Evolutionary conservation across 2,329 filamentous ascomycete species (phyloP), one percentile per base, ranked within the genome.

Genomic region (Eutypa lata): DNA sequence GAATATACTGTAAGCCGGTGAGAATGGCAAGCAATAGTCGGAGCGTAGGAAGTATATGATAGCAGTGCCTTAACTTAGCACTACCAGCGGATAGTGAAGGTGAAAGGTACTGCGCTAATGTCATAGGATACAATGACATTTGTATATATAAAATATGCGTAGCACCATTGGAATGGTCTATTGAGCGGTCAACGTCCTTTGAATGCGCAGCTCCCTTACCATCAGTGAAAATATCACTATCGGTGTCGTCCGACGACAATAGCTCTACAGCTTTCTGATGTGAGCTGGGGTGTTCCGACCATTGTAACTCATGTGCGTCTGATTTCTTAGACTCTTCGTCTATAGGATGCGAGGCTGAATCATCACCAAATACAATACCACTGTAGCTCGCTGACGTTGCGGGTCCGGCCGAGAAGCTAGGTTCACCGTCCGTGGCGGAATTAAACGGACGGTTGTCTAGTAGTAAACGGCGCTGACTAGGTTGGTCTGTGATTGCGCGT

Each of bases 51-150:
- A 79, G 65, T 1, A 84, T 63, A 61, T 87, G 84, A 65, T 84
- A 88, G 64, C 84, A 88, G 64, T 88, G 84, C 22, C 54, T 57
- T 18, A 53, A 49, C 4, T 33, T 46, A 21, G 49, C 10, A 11
- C 40, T 37, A 7, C 53, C 50, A 38, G 49, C 8, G 72, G 66
- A 14, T 50, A 61, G 48, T 38, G 55, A 65, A 22, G 74, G 69
- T 22, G 72, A 75, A 2, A 87, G 65, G 60, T 83, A 87, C 7
- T 81, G 78, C 14, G 78, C 76, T 8, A 88, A 73, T 3, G 81
- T 87, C 56, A 83, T 76, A 1, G 83, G 82, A 61, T 87, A 84
- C 4, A 88, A 70, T 2, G 82, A 84, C 84, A 88, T 88, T 62
- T 88, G 84, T n/a, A 88, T 83, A 64, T 87, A 84, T 8, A 88